Evolutionary conservation across 2,329 filamentous ascomycete species (phyloP), one percentile per base, ranked within the genome.

Genomic region (Xylariaceae sp.): DNA sequence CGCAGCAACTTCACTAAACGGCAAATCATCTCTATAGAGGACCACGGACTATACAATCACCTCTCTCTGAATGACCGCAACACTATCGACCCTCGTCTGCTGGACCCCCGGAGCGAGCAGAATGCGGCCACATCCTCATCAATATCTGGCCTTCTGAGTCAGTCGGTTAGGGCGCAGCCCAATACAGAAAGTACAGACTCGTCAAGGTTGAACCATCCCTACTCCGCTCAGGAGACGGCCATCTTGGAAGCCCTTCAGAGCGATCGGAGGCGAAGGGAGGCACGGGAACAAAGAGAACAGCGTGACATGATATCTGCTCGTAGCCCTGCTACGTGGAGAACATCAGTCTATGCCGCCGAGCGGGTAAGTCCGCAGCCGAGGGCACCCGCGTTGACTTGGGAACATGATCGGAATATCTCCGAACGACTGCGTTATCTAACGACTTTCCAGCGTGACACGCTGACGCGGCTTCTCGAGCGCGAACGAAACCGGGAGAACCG

Each of bases 11-110:
- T 88, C 50, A 71, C 76, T 37, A 75, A 80, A 41, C 80, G 83
- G 37, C 88, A 93, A 61, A 76, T 86, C 23, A 71, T 93, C 22
- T 70, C 77, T 22, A 72, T 92, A 34, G 77, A 83, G 54, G 71
- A 73, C 12, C 73, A 79, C 42, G 74, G 77, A 21, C 74, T 73
- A 3, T 76, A 82, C 40, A 73, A 80, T 44, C 76, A 76, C 47
- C 61, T 84, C 16, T 68, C 73, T 36, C 72, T 84, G 11, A 72
- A 76, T 6, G 80, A 84, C 45, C 72, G 72, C 21, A 73, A 68
- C 42, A 73, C 73, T 1, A 76, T 80, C 47, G 77, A 80, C 37
- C 71, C 77, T 36, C 67, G 73, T 44, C 67, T 78, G 29, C 65
- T 77, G 40, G 73, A 79, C 44, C 67, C 64, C 22, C 68, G 68